phyloP scores from a whole-genome alignment of 306 rosid genomes.

The Boehmeria nivea region DNA sequence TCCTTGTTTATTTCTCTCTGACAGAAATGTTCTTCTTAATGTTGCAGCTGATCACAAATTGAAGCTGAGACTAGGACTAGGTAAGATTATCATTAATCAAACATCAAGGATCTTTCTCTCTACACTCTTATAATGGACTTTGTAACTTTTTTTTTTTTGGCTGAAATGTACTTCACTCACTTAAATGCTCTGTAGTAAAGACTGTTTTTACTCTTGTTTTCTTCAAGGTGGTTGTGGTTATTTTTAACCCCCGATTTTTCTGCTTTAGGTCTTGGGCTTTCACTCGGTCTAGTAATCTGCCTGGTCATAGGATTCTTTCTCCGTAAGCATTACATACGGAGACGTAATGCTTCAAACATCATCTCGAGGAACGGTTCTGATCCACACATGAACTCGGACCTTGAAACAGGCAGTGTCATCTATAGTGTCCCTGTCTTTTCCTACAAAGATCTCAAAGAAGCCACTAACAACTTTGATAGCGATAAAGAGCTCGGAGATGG shows the following conservation, averaged over 20 bases:
- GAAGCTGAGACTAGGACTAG: too few species aligned
- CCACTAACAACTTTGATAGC: constrained; percentile 45
- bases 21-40: too few species aligned
- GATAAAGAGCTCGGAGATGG: constrained; percentile 55
- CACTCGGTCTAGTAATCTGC: not conserved
- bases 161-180: too few species aligned
- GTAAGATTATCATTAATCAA: too few species aligned
- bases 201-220: too few species aligned
- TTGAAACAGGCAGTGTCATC: constrained; percentile 27
- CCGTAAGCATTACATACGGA: constrained; percentile 12
- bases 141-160: not conserved
- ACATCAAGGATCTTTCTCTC: not conserved
- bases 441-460: constrained; percentile 49
- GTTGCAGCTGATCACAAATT: not conserved
- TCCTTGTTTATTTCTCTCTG: too few species aligned
- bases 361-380: constrained; percentile 17
- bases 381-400: constrained; percentile 21
- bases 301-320: not conserved
- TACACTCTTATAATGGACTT: not conserved
- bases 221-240: too few species aligned
- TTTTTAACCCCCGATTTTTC: not conserved
- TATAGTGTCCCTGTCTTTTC: constrained; percentile 44
- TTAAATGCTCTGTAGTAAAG: too few species aligned
- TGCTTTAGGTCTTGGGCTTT: constrained; percentile 19
- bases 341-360: not conserved